Evolutionary conservation across 768 basidiomycete genomes (phyloP).

Genomic region (Tylopilus rubrobrunneus): DNA sequence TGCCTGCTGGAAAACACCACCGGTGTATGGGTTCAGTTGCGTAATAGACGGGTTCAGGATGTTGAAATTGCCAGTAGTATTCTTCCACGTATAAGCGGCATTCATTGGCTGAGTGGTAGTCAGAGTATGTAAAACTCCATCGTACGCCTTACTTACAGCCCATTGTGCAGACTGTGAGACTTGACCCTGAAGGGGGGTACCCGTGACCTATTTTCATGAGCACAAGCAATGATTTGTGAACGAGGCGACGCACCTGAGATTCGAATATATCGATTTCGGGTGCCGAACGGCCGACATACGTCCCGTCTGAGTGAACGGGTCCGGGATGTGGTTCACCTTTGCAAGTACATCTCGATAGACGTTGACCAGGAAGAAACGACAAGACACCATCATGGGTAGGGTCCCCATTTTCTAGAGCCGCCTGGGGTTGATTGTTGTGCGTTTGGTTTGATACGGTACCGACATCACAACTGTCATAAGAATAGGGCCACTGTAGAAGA

Average conservation of each 20-base stretch:
- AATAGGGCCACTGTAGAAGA: conserved; percentile 66
- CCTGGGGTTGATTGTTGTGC: conserved; percentile 54
- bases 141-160: conserved; percentile 48
- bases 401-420: conserved; percentile 63
- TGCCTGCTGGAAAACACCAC: conserved; percentile 81
- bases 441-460: conserved; percentile 90
- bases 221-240: not conserved
- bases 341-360: conserved; percentile 87
- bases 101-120: conserved; percentile 65
- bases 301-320: conserved; percentile 69
- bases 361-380: conserved; percentile 86
- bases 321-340: conserved; percentile 83
- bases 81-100: conserved; percentile 63
- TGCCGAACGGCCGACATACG: conserved; percentile 75
- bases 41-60: conserved; percentile 54
- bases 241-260: conserved; percentile 51
- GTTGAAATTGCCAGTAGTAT: conserved; percentile 53
- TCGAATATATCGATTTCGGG: conserved; percentile 93
- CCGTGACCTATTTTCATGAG: conserved; percentile 32
- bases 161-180: conserved; percentile 87
- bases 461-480: conserved; percentile 85
- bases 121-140: not conserved
- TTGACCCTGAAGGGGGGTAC: conserved; percentile 40
- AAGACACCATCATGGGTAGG: conserved; percentile 46
- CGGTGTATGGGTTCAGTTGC: conserved; percentile 60